phyloP scores from a whole-genome alignment of 306 rosid genomes.

The Canavalia gladiata region DNA sequence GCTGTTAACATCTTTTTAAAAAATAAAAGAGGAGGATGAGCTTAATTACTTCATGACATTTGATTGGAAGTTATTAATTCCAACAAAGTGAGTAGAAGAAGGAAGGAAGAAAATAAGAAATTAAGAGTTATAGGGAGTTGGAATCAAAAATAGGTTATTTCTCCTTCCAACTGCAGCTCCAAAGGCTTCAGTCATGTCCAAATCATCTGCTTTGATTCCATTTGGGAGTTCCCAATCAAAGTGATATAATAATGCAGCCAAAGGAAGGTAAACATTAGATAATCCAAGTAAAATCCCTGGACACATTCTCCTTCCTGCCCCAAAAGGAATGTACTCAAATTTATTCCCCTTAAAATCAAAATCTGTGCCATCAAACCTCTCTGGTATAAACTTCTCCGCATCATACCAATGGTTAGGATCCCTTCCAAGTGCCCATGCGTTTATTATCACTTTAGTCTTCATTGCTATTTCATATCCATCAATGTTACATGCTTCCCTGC shows the following conservation, averaged over 20 bases:
- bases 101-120: background rate
- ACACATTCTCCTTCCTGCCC: constrained; percentile 52
- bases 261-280: constrained; percentile 45
- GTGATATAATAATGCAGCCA: constrained; percentile 45
- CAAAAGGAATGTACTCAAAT: constrained; percentile 51
- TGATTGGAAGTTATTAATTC: no score
- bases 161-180: constrained; percentile 38
- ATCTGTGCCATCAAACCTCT: constrained; percentile 41
- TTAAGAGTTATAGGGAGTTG: background rate
- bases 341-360: constrained; percentile 37
- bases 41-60: no score
- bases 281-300: constrained; percentile 44
- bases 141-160: constrained; percentile 44
- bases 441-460: constrained; percentile 49
- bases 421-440: constrained; percentile 60
- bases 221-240: constrained; percentile 53
- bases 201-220: constrained; percentile 42
- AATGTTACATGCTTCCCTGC: constrained; percentile 40
- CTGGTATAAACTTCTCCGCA: constrained; percentile 52
- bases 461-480: constrained; percentile 46
- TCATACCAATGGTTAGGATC: constrained; percentile 50
- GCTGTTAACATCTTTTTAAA: no score
- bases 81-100: background rate
- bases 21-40: no score
- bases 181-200: constrained; percentile 50